Evolutionary conservation across 306 rosid genomes (phyloP), one percentile per base, ranked within the genome.

Genomic region (Pueraria montana): DNA sequence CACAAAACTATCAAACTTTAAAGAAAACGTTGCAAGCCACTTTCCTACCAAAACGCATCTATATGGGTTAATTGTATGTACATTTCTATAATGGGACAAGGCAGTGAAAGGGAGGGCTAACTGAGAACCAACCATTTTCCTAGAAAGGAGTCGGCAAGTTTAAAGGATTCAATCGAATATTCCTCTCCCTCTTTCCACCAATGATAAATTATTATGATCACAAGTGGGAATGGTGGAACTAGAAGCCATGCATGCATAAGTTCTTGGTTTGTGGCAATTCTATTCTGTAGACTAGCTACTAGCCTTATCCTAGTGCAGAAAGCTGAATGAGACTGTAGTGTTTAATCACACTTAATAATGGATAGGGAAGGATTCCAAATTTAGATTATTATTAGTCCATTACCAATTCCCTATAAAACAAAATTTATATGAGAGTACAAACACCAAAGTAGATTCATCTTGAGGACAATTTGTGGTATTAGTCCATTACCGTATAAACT

Each of bases 71-170:
- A 62, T 21, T 80, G 43, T 48, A 23, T 80, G 34, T 36, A 23
- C 61, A 71, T 76, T 74, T 64, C 46, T 77, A 38, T 32, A 58
- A 70, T 49, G 34, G 77, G 87, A 83, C 73, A 87, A 69, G 82
- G 82, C 64, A 21, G 43, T 72, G 46, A 81, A 16, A 68, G 48
- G 53, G 45, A 78, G 48, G 38, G 68, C 11, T 23, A 20, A 52
- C 20, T 68, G 61, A 66, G 26, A 55, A 40, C 81, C 84, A 71
- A 70, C 75, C 83, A 79, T 82, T 79, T 87, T 74, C 58, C 73
- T 36, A 11, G 48, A 78, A 77, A 23, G 77, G 59, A 78, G 77
- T 3, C 2, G 59, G 43, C 76, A 84, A 40, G 34, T 68, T 34
- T 59, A 32, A 56, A 78, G 75, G 66, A 52, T 72, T 46, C 7